Conservation (phyloP, 345 rosid genomes). For the Clarkia xantiana region DNA sequence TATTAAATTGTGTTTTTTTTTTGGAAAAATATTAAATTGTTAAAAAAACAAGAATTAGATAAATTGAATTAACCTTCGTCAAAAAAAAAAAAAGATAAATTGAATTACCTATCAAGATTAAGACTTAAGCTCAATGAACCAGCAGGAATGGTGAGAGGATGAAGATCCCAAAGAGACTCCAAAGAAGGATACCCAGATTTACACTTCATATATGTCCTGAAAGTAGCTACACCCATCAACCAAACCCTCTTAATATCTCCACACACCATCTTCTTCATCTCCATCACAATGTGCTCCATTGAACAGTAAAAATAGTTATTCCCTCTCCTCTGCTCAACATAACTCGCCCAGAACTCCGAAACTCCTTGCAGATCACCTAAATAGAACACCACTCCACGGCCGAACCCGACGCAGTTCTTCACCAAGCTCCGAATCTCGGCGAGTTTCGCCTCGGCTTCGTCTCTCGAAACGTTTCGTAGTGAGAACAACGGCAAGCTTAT, state of each 20-base stretch:
- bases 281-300: conserved; percentile 38
- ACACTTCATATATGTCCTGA: conserved; percentile 44
- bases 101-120: conserved; percentile 33
- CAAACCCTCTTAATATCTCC: conserved; percentile 31
- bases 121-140: conserved; percentile 50
- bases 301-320: conserved; percentile 18
- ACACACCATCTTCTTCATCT: conserved; percentile 32
- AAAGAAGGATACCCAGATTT: conserved; percentile 51
- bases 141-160: conserved; percentile 35
- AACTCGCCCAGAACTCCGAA: conserved; percentile 43
- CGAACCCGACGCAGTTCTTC: conserved; percentile 18
- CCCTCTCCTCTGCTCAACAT: conserved; percentile 29
- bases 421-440: conserved; percentile 35
- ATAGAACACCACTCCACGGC: conserved; percentile 38
- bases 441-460: conserved; percentile 43
- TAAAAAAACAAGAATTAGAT: too few relatives aligned
- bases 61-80: too few relatives aligned
- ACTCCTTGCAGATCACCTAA: conserved; percentile 53
- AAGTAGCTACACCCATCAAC: conserved; percentile 41
- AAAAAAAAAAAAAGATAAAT: too few relatives aligned
- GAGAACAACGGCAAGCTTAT: conserved; percentile 41
- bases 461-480: conserved; percentile 33
- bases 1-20: too few relatives aligned
- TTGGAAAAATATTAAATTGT: too few relatives aligned
- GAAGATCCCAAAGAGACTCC: conserved; percentile 43